phyloP scores from a whole-genome alignment of 2,329 filamentous ascomycete species.

The Alternaria rosae region DNA sequence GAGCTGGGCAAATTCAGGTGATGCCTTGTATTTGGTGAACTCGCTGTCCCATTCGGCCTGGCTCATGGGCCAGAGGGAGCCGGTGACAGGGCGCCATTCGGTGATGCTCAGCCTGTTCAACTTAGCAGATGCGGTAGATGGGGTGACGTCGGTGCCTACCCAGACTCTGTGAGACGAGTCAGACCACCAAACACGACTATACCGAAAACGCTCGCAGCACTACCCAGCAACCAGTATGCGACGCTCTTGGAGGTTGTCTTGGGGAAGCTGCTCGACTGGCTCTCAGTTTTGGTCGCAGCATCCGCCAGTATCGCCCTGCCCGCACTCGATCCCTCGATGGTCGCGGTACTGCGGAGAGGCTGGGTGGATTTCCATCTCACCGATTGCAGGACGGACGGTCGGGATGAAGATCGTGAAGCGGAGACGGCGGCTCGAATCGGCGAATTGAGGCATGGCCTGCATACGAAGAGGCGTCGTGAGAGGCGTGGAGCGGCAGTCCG shows the following conservation, averaged over 20 bases:
- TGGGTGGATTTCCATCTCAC: conserved; percentile 48
- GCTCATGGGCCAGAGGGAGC: conserved; percentile 83
- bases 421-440: conserved; percentile 31
- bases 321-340: conserved; percentile 21
- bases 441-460: conserved; percentile 41
- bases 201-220: conserved; percentile 91
- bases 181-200: conserved; percentile 95
- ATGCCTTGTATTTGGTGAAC: conserved; percentile 89
- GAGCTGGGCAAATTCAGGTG: conserved; percentile 89
- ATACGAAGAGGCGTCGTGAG: conserved; percentile 46
- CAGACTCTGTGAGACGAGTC: conserved; percentile 93
- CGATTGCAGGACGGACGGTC: conserved; percentile 37
- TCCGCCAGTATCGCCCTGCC: conserved; percentile 22
- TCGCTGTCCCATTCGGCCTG: conserved; percentile 87
- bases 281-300: conserved; percentile 17
- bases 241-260: conserved; percentile 76
- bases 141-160: conserved; percentile 62
- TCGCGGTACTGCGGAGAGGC: conserved; percentile 33
- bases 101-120: conserved; percentile 85
- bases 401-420: conserved; percentile 25
- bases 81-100: conserved; percentile 97
- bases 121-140: conserved; percentile 20
- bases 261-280: conserved; percentile 55
- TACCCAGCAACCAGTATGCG: conserved; percentile 91
- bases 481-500: conserved; percentile 49